Conservation (phyloP, 2,329 filamentous ascomycete genomes). For the Ophiosphaerella herpotricha region DNA sequence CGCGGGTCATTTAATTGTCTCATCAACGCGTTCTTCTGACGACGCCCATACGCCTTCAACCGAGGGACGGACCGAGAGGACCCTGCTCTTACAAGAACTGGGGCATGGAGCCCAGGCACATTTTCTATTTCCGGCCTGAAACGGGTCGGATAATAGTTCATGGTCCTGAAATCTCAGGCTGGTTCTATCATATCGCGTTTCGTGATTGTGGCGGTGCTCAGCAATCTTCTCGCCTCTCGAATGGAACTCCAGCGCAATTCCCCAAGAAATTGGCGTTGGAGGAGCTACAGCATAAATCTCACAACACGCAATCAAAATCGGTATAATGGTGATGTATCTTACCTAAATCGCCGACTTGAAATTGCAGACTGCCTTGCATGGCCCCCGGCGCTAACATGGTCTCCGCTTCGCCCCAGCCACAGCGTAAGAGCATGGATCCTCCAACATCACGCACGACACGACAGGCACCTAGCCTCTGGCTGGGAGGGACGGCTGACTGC, state of each 20-base stretch:
- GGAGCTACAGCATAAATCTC: neutral
- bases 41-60: neutral
- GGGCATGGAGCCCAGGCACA: neutral
- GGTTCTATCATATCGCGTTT: constrained; percentile 1
- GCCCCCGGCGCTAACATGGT: constrained; percentile 5
- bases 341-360: neutral
- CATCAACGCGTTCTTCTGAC: no score
- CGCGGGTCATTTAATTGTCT: no score
- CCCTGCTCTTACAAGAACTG: neutral
- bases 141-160: constrained; percentile 1
- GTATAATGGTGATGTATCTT: neutral
- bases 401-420: constrained; percentile 4
- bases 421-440: constrained; percentile 5
- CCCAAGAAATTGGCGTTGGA: neutral
- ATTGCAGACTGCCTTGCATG: neutral
- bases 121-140: constrained; percentile 9
- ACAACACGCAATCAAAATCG: neutral
- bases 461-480: neutral
- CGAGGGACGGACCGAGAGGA: neutral
- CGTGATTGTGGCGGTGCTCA: constrained; percentile 3
- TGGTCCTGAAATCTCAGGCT: constrained; percentile 2
- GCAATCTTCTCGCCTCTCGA: neutral
- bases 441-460: neutral
- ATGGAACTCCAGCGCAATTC: neutral
- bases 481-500: neutral